These are phyloP conservation scores for Didymella arachidicola DNA, from an alignment of 2,329 filamentous ascomycete species.

Conservation along the genomic window DNA sequence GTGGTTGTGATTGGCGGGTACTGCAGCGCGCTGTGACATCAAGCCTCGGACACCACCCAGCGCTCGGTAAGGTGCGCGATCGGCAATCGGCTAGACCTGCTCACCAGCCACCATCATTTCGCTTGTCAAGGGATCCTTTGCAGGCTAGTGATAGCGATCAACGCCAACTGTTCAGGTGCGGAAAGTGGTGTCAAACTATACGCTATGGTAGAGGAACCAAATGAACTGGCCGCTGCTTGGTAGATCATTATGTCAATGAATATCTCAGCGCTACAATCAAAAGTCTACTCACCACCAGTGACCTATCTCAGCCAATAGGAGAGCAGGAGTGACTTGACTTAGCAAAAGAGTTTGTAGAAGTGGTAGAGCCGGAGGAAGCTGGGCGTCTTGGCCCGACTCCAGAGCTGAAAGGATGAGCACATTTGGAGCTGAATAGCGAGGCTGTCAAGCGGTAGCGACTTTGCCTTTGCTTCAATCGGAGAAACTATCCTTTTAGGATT, in stretches of 20 bases:
- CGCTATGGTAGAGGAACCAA: constrained; percentile 8
- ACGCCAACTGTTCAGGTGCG: constrained; percentile 13
- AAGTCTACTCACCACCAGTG: background rate
- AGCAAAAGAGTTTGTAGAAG: background rate
- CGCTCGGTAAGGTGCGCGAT: constrained; percentile 9
- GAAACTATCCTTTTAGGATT: background rate
- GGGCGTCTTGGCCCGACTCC: constrained; percentile 3
- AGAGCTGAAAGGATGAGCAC: background rate
- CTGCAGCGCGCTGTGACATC: constrained; percentile 33
- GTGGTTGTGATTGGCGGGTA: constrained; percentile 29
- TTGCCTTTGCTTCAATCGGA: constrained; percentile 6
- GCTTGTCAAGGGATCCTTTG: constrained; percentile 26
- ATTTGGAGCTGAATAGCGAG: constrained; percentile 1
- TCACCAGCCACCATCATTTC: constrained; percentile 27
- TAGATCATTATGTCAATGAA: constrained; percentile 11
- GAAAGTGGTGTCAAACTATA: constrained; percentile 14
- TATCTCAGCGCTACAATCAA: background rate
- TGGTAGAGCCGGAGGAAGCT: constrained; percentile 9
- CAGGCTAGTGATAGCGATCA: constrained; percentile 14
- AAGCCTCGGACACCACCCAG: constrained; percentile 18
- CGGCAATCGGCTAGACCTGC: constrained; percentile 29
- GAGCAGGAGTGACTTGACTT: constrained; percentile 1
- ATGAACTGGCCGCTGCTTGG: constrained; percentile 11
- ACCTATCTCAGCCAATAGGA: constrained; percentile 1
- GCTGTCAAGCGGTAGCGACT: constrained; percentile 6